Base-by-base conservation (phyloP, 768 basidiomycete genomes). In the Naematelia aurantialba region DNA sequence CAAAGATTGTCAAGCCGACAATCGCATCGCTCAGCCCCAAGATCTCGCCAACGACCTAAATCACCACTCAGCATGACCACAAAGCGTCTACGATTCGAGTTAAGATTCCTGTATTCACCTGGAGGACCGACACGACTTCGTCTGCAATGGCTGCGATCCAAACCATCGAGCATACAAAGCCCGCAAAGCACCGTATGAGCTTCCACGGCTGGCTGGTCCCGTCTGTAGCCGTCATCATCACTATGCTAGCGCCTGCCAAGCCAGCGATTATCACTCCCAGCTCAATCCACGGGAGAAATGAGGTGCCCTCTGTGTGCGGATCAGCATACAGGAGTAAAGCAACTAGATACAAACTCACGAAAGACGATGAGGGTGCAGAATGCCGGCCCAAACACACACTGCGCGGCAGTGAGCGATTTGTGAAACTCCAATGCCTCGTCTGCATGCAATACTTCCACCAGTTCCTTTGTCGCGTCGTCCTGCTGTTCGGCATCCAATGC, bases 91-190 rank as follows among this genome's bases (percentile, higher is more conserved):
- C 49, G 4, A 5, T 17, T 3, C 49, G 29, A 44, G 12, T 44
- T 12, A 12, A 44, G 12, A 44, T 19, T 19, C 42, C 19, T 44
- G 12, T 44, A 19, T 44, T 44, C 46, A 93, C 93, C 80, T 88
- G 86, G 10, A 98, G 82, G 11, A 97, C 86, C 49, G 87, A 83
- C 27, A 98, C 91, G 1, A 94, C 91, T 74, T 97, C 93, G 73
- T 96, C 92, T 0, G 93, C 92, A 49, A 98, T 92, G 4, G 89
- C 91, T 85, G 97, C 93, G 67, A 99, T 97, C 94, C 96, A 99
- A 5, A 97, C 86, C 61, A 97, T 84, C 2, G 91, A 82, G 25
- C 94, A 87, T 21, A 86, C 74, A 79, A 99, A 99, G 0, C 96
- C 94, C 82, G 93, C 86, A 22, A 85, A 87, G 70, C 91, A 94